Percentiles rank a stretch among this genome's conserved stretches.
Conservation (phyloP, 2,329 filamentous ascomycete species). For the Colletotrichum lini region DNA sequence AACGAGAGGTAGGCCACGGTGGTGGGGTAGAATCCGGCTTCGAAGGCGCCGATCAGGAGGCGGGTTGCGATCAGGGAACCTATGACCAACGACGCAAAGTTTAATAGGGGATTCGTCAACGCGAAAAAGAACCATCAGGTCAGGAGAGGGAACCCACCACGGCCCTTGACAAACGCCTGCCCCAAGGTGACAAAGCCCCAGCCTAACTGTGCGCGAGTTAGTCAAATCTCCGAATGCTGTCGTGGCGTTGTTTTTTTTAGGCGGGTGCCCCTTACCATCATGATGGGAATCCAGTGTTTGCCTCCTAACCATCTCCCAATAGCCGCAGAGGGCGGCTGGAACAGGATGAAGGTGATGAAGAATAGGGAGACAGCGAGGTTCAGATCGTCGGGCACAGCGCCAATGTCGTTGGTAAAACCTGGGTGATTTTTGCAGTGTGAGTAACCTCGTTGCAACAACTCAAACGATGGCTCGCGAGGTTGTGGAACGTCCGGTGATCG, state of each 20-base stretch:
- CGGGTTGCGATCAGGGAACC: conserved; percentile 45
- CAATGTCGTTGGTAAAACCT: conserved; percentile 68
- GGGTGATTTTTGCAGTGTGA: conserved; percentile 1
- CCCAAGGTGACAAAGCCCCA: conserved; percentile 50
- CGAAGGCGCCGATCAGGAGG: conserved; percentile 46
- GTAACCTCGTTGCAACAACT: conserved; percentile 1
- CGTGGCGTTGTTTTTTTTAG: conserved; percentile 52
- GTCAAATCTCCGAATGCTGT: conserved; percentile 58
- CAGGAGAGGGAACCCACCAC: conserved; percentile 42
- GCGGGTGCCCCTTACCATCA: conserved; percentile 66
- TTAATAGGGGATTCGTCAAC: not conserved
- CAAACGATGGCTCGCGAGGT: not conserved
- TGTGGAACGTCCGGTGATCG: not conserved
- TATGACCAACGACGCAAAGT: conserved; percentile 3
- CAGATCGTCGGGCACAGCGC: conserved; percentile 64
- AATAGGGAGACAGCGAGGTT: conserved; percentile 70
- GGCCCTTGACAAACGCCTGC: conserved; percentile 49
- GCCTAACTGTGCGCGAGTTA: conserved; percentile 48
- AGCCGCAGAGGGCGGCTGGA: conserved; percentile 68
- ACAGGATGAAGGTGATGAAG: conserved; percentile 71
- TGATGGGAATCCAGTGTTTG: conserved; percentile 68
- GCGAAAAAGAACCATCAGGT: not conserved
- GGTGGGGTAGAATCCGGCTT: conserved; percentile 71
- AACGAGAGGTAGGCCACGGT: conserved; percentile 71
- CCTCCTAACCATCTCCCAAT: conserved; percentile 59